Evolutionary conservation across 140 eudicot species (phyloP), one percentile per base, ranked within the genome.

Genomic region (Ambrosia hybrid): DNA sequence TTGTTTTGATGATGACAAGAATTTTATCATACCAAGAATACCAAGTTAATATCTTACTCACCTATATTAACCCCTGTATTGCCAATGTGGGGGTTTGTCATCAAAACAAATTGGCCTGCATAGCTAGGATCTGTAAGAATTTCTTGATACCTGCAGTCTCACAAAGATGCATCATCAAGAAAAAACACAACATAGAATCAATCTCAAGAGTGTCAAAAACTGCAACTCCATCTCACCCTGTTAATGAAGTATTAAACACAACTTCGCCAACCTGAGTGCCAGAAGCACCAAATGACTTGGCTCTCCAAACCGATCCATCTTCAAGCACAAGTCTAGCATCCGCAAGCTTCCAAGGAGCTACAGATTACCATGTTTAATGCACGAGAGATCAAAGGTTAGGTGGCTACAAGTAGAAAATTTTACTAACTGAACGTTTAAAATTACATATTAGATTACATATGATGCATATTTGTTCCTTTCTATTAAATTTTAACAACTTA

Each of bases 201-300:
- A 53, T 6, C 30, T 16, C 17, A 4, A 48, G 9, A 53, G 15
- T 46, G 36, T 13, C 37, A 30, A 74, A 69, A 74, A 60, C 12
- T 65, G 57, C 7, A 43, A 66, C 57, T 39, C 67, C 21, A 38
- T 72, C 76, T 79, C 72, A 94, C 99, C 99, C 96, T 4, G 96
- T 90, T 73, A 94, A 56, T 48, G 99, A 90, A n/a, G 99, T 94
- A 73, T 94, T 94, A 73, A 94, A 94, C 12, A 94, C 97, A 74
- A 94, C 97, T 86, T 94, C 97, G 51, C 97, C 99, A 77, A 94
- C 90, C 88, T 94, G 99, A 37, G 99, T 88, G 69, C 97, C 96
- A 34, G 90, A 55, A 73, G 99, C 97, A 81, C 97, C 97, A 81
- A 94, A 94, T 8, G 99, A 90, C 70, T 88, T 94, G 39, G 99